phyloP scores from a whole-genome alignment of 192 early-diverging fungal genomes.

The Cetraspora pellucida region DNA sequence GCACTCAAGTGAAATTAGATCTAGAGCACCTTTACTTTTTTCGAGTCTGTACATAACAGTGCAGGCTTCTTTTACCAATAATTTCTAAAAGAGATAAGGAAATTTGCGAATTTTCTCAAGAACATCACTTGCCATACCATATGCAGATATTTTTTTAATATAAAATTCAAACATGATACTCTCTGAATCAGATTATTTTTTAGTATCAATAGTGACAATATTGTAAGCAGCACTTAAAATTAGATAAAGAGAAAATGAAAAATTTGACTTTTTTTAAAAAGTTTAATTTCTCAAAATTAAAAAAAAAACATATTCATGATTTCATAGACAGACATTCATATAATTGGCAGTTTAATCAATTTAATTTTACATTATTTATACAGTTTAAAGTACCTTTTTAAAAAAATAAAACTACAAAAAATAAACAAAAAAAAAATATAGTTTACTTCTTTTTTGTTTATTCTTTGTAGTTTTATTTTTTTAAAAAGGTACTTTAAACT shows the following conservation, averaged over 20 bases:
- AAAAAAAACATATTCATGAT: not conserved
- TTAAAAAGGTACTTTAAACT: too few species aligned
- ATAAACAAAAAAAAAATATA: too few species aligned
- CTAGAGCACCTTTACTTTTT: not conserved
- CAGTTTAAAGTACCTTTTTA: too few species aligned
- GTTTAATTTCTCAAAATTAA: not conserved
- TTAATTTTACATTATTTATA: not conserved
- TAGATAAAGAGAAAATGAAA: not conserved
- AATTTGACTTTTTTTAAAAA: not conserved
- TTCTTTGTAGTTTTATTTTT: too few species aligned
- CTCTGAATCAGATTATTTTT: conserved; percentile 3
- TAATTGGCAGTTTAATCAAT: not conserved
- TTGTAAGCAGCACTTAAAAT: not conserved
- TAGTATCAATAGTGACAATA: not conserved
- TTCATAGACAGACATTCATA: not conserved
- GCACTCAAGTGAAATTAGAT: conserved; percentile 4
- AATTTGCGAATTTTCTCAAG: conserved; percentile 9
- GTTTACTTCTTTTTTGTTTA: too few species aligned
- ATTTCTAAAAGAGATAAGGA: not conserved
- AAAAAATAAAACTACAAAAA: too few species aligned
- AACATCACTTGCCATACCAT: not conserved
- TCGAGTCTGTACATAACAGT: not conserved
- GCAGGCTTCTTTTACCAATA: not conserved
- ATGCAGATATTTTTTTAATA: conserved; percentile 12
- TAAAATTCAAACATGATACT: not conserved